These are phyloP conservation scores for Cercospora beticola DNA, from an alignment of 2,329 filamentous ascomycete genomes.

Conservation along the genomic window DNA sequence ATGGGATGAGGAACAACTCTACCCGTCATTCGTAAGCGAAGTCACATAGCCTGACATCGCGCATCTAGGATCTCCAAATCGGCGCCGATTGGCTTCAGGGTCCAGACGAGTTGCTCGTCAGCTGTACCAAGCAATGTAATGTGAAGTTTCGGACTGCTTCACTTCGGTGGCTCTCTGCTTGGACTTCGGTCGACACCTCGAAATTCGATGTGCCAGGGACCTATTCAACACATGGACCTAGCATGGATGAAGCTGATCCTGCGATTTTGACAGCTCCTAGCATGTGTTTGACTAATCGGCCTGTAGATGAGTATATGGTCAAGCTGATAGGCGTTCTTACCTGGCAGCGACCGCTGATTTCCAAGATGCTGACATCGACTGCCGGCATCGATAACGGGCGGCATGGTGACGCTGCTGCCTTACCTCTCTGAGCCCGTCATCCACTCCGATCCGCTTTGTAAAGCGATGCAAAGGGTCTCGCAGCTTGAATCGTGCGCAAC, in stretches of 20 bases:
- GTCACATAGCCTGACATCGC: neutral
- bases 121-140: neutral
- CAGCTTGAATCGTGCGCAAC: neutral
- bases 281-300: neutral
- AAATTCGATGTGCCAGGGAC: neutral
- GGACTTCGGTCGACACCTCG: neutral
- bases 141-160: neutral
- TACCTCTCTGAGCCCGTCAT: neutral
- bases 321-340: neutral
- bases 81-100: neutral
- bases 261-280: neutral
- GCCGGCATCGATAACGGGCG: neutral
- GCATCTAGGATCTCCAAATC: neutral
- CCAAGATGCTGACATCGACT: neutral
- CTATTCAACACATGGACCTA: neutral
- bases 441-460: neutral
- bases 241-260: neutral
- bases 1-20: no score
- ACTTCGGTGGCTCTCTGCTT: constrained; percentile 1
- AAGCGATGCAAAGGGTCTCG: neutral
- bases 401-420: neutral
- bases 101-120: neutral
- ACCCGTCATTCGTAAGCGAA: no score
- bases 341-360: neutral
- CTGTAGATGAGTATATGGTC: neutral